Conservation (phyloP, 163 green algal species). For the Volvox carteri region DNA sequence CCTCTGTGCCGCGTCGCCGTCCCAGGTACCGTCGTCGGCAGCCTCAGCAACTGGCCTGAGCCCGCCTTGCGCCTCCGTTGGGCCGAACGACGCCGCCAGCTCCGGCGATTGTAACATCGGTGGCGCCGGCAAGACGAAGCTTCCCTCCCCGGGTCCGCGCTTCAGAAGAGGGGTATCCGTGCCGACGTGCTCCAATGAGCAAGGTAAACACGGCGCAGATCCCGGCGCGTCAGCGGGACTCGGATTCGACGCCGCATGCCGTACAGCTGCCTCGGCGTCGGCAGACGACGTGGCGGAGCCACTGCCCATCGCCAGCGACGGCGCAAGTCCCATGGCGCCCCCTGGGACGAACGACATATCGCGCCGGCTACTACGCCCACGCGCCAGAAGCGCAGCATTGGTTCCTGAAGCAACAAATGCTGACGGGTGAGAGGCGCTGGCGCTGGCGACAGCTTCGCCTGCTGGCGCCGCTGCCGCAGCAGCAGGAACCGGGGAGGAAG, state of each 20-base stretch:
- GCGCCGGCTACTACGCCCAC: no score
- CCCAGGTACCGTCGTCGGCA: neutral
- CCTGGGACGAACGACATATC: conserved; percentile 1
- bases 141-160: no score
- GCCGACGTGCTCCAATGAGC: no score
- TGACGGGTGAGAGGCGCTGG: neutral
- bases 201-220: no score
- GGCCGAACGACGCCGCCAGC: no score
- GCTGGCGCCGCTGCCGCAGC: neutral
- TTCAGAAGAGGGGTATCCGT: no score
- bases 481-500: neutral
- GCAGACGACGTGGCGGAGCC: neutral
- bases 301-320: neutral
- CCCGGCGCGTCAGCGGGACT: no score
- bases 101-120: neutral
- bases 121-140: neutral
- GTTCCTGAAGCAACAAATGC: neutral
- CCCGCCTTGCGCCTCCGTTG: neutral
- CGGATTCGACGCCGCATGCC: no score
- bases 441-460: neutral
- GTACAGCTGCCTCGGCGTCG: neutral
- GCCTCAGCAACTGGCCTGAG: neutral
- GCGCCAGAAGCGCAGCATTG: no score
- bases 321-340: conserved; percentile 23
- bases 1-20: no score